Conservation (phyloP, 495 filamentous ascomycete species). For the Penicillium psychrofluorescens region DNA sequence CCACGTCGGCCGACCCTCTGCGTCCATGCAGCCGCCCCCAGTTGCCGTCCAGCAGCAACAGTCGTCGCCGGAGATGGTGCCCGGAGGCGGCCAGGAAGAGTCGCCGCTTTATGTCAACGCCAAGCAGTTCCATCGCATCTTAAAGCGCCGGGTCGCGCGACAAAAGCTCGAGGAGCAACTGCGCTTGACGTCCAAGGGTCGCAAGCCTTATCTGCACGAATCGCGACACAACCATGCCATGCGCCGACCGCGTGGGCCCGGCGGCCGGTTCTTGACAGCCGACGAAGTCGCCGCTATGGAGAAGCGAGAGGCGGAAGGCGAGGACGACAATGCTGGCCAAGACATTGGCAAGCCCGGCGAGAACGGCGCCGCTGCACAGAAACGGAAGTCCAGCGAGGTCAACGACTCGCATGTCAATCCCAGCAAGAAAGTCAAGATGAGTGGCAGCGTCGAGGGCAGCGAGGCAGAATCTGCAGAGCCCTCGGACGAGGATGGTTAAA, state of each 20-base stretch:
- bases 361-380: slow-evolving; percentile 28
- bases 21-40: slow-evolving; percentile 42
- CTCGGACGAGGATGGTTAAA: slow-evolving; percentile 44
- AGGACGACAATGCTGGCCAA: slow-evolving; percentile 1
- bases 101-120: slow-evolving; percentile 96
- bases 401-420: slow-evolving; percentile 33
- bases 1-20: slow-evolving; percentile 40
- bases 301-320: slow-evolving; percentile 29
- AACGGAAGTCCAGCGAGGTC: slow-evolving; percentile 44
- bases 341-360: slow-evolving; percentile 1
- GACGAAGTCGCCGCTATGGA: slow-evolving; percentile 95
- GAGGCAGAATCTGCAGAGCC: slow-evolving; percentile 41
- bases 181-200: slow-evolving; percentile 85
- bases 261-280: slow-evolving; percentile 94
- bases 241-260: slow-evolving; percentile 91
- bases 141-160: slow-evolving; percentile 87
- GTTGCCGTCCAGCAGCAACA: slow-evolving; percentile 56
- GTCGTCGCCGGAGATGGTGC: slow-evolving; percentile 74
- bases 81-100: slow-evolving; percentile 68
- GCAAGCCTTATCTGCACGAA: slow-evolving; percentile 96
- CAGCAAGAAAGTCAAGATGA: slow-evolving; percentile 43
- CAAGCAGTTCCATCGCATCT: slow-evolving; percentile 95
- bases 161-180: slow-evolving; percentile 90
- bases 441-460: slow-evolving; percentile 40
- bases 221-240: slow-evolving; percentile 99